Conservation (phyloP, 2,329 filamentous ascomycete species). For the Spiromastix sp. region DNA sequence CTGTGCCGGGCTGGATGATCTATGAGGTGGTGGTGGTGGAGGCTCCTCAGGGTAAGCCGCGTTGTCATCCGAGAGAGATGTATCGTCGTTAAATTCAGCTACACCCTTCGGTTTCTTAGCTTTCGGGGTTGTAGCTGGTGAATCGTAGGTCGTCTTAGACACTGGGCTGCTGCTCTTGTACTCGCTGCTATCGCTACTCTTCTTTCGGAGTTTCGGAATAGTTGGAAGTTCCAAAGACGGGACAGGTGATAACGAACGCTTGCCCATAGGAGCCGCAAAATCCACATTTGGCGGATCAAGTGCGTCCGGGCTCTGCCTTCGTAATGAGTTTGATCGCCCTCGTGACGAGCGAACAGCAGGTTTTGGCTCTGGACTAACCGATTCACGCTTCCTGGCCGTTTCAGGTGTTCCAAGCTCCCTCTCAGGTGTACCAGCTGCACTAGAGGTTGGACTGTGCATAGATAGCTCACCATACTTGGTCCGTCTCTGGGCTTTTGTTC, state of each 20-base stretch:
- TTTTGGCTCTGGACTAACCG: background rate
- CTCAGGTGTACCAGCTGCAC: conserved; percentile 1
- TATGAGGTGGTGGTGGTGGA: conserved; percentile 39
- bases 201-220: conserved; percentile 33
- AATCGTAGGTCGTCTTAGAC: conserved; percentile 9
- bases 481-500: conserved; percentile 30
- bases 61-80: conserved; percentile 3
- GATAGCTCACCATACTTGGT: conserved; percentile 28
- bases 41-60: conserved; percentile 21
- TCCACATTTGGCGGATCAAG: conserved; percentile 13
- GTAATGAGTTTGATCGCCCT: background rate
- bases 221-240: conserved; percentile 36
- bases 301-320: background rate
- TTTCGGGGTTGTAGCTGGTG: conserved; percentile 17
- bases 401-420: conserved; percentile 1
- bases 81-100: conserved; percentile 18
- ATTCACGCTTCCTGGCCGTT: too few species aligned
- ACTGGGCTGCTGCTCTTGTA: conserved; percentile 21
- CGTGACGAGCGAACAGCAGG: background rate
- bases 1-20: conserved; percentile 38
- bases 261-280: conserved; percentile 19
- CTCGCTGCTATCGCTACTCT: too few species aligned
- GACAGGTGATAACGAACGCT: conserved; percentile 34
- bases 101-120: conserved; percentile 15
- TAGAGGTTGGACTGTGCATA: conserved; percentile 17